phyloP scores from a whole-genome alignment of 202 grass and related monocot species.

The Digitaria exilis region DNA sequence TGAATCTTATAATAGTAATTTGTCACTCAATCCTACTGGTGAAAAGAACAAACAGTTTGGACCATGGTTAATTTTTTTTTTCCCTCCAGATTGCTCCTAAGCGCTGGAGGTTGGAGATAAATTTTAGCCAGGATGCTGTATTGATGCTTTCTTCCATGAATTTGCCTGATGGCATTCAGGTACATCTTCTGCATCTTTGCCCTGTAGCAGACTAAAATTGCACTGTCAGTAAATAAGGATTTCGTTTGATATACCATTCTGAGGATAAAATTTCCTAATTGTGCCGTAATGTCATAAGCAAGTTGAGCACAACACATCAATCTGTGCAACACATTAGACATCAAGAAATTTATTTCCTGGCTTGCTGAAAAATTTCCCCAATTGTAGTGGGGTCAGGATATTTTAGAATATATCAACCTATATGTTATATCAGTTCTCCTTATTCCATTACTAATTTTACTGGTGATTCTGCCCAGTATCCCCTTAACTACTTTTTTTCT shows the following conservation, averaged over 20 bases:
- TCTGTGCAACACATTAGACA: not conserved
- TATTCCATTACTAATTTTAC: not conserved
- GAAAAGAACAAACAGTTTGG: not conserved
- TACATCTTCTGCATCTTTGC: conserved; percentile 22
- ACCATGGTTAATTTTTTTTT: conserved; percentile 17
- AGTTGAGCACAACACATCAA: not conserved
- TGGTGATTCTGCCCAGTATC: conserved; percentile 10
- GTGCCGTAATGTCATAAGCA: not conserved
- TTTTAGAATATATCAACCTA: not conserved
- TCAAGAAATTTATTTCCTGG: not conserved
- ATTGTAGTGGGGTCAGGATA: not conserved
- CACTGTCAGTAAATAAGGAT: not conserved
- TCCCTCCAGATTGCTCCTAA: conserved; percentile 80
- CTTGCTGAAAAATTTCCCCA: not conserved
- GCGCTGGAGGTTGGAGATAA: conserved; percentile 96
- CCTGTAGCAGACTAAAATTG: not conserved
- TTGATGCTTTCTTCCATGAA: conserved; percentile 99
- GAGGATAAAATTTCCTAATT: not conserved
- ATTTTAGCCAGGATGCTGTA: conserved; percentile 97
- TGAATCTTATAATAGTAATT: not conserved
- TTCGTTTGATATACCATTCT: not conserved
- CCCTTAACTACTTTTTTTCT: not conserved
- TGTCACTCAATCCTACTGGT: not conserved
- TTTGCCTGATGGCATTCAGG: conserved; percentile 96
- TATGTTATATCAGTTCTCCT: conserved; percentile 11